Conservation (phyloP, 345 rosid species). For the Acer negundo region DNA sequence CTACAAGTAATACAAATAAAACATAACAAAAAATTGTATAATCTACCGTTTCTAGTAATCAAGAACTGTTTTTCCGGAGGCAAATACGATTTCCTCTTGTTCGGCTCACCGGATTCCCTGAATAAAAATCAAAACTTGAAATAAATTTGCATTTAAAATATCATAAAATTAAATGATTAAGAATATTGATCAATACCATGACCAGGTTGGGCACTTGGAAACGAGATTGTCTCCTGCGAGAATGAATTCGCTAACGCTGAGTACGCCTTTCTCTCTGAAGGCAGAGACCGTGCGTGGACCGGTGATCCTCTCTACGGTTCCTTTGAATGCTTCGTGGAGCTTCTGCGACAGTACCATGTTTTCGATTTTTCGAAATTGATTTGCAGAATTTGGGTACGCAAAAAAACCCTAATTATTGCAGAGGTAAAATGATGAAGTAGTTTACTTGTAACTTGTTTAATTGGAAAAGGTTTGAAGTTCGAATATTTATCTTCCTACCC, state of each 20-base stretch:
- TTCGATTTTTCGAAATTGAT: not conserved
- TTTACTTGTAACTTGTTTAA: not conserved
- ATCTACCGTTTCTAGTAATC: conserved; percentile 90
- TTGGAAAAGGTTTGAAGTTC: not conserved
- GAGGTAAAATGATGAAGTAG: not conserved
- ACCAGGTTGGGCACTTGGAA: conserved; percentile 99
- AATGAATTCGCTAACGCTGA: conserved; percentile 86
- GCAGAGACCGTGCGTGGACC: conserved; percentile 94
- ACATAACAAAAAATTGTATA: not conserved
- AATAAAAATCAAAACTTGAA: not conserved
- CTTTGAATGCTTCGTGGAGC: conserved; percentile 88
- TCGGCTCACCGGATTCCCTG: conserved; percentile 98
- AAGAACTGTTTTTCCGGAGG: conserved; percentile 89
- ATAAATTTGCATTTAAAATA: not conserved
- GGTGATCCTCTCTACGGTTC: conserved; percentile 90
- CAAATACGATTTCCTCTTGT: conserved; percentile 85
- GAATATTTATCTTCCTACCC: not conserved
- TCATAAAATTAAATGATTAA: not conserved
- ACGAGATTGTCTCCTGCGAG: conserved; percentile 98
- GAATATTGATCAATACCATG: conserved; percentile 54
- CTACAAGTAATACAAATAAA: not conserved
- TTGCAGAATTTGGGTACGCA: not conserved
- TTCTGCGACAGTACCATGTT: conserved; percentile 70
- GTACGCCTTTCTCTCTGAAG: conserved; percentile 97
- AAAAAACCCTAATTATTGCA: conserved; percentile 15